These are phyloP conservation scores for Lomentospora prolificans DNA, from an alignment of 2,329 filamentous ascomycete genomes.

Conservation along the genomic window DNA sequence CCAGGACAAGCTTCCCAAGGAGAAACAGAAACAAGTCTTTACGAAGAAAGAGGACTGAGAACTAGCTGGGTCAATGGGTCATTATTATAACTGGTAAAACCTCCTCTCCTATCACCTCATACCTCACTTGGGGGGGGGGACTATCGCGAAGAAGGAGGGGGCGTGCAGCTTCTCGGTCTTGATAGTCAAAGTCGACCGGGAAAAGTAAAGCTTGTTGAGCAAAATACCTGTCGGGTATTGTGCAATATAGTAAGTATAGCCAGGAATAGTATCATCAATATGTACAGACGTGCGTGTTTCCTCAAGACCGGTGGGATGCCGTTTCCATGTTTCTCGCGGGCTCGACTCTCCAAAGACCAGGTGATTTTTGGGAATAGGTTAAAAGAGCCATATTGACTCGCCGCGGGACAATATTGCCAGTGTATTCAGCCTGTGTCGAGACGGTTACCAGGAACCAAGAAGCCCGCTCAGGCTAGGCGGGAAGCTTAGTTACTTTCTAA, in stretches of 20 bases:
- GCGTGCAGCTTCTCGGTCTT: neutral
- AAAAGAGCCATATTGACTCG: slow-evolving; percentile 12
- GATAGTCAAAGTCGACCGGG: slow-evolving; percentile 1
- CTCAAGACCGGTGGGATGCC: neutral
- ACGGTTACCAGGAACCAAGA: slow-evolving; percentile 16
- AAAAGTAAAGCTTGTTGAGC: slow-evolving; percentile 1
- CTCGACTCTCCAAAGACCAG: slow-evolving; percentile 9
- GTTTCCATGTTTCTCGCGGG: neutral
- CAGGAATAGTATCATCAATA: slow-evolving; percentile 12
- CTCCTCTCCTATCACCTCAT: neutral
- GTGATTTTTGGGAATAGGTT: slow-evolving; percentile 7
- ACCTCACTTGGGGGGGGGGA: neutral
- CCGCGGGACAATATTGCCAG: slow-evolving; percentile 13
- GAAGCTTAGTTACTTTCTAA: neutral
- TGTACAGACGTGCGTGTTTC: neutral
- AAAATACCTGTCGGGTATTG: slow-evolving; percentile 12
- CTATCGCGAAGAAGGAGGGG: slow-evolving; percentile 1
- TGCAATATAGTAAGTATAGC: slow-evolving; percentile 11
- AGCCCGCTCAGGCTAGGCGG: neutral
- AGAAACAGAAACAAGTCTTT: neutral
- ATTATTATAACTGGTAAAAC: slow-evolving; percentile 2
- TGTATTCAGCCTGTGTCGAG: slow-evolving; percentile 15
- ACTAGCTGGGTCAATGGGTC: neutral
- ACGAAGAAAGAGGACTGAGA: neutral
- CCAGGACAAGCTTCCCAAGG: neutral